A percentile compares a stretch with the other conserved stretches of the same genome.
phyloP scores from a whole-genome alignment of 2,329 filamentous ascomycete species.

The Arthrobotrys sinensis region DNA sequence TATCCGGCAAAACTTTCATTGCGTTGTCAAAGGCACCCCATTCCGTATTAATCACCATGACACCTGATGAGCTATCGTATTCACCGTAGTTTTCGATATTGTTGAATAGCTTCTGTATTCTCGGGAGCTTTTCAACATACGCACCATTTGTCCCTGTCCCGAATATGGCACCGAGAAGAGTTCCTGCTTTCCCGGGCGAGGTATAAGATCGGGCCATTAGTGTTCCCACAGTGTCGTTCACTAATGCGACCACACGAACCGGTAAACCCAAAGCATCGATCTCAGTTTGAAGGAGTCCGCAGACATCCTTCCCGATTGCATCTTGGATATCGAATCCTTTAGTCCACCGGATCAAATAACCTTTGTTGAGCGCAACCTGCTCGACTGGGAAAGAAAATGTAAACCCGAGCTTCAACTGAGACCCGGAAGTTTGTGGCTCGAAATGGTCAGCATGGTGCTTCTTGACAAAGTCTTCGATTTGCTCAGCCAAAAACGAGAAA shows the following conservation, averaged over 20 bases:
- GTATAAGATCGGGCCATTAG: constrained; percentile 98
- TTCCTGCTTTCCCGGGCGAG: constrained; percentile 86
- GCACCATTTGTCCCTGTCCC: constrained; percentile 98
- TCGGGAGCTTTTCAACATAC: constrained; percentile 91
- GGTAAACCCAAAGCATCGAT: constrained; percentile 89
- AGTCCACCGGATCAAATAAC: constrained; percentile 94
- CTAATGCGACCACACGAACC: constrained; percentile 92
- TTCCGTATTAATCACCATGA: constrained; percentile 98
- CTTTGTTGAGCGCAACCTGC: constrained; percentile 95
- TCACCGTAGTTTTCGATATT: constrained; percentile 71
- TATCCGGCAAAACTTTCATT: constrained; percentile 87
- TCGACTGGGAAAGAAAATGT: constrained; percentile 98
- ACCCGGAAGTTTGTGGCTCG: constrained; percentile 69
- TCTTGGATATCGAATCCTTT: constrained; percentile 99
- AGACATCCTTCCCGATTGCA: constrained; percentile 93
- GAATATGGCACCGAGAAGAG: constrained; percentile 95
- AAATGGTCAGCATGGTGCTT: constrained; percentile 92
- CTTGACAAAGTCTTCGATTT: constrained; percentile 89
- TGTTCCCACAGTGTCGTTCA: constrained; percentile 98
- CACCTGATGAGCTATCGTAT: constrained; percentile 84
- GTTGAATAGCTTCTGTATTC: constrained; percentile 80
- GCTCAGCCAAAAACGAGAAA: constrained; percentile 91
- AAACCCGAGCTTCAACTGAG: constrained; percentile 85
- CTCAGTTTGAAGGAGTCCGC: constrained; percentile 87
- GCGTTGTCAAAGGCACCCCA: constrained; percentile 99